These are phyloP conservation scores for Fraxinus dipetala DNA, from an alignment of 305 asterid species.

Conservation along the genomic window DNA sequence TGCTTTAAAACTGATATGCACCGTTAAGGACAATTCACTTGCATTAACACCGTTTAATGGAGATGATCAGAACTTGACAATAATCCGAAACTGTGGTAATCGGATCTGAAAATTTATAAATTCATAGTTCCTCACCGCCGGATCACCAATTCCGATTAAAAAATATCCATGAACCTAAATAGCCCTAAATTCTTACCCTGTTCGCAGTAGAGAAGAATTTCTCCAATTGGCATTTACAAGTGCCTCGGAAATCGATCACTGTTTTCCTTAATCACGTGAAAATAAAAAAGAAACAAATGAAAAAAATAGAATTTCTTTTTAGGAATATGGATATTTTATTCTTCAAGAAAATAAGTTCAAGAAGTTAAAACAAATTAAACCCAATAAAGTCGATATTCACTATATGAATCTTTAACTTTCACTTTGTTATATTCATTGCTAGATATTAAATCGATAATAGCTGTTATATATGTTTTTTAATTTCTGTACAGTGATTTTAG, in stretches of 20 bases:
- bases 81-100: not conserved
- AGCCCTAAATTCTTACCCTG: not conserved
- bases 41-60: constrained; percentile 19
- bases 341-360: not conserved
- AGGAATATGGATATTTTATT: not conserved
- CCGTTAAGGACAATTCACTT: constrained; percentile 15
- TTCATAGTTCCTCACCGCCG: not conserved
- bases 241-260: not conserved
- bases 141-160: not conserved
- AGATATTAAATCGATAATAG: not conserved
- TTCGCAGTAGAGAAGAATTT: not conserved
- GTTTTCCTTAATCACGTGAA: not conserved
- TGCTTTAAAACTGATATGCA: constrained; percentile 15
- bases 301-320: too few species aligned
- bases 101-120: constrained; percentile 24
- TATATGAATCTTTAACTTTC: not conserved
- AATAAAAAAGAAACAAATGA: too few species aligned
- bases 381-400: not conserved
- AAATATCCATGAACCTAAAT: not conserved
- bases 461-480: not conserved
- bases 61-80: not conserved
- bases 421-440: not conserved
- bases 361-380: not conserved
- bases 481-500: constrained; percentile 27
- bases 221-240: not conserved